phyloP scores from a whole-genome alignment of 192 early-diverging fungal species.

The Backusella morwellensis region DNA sequence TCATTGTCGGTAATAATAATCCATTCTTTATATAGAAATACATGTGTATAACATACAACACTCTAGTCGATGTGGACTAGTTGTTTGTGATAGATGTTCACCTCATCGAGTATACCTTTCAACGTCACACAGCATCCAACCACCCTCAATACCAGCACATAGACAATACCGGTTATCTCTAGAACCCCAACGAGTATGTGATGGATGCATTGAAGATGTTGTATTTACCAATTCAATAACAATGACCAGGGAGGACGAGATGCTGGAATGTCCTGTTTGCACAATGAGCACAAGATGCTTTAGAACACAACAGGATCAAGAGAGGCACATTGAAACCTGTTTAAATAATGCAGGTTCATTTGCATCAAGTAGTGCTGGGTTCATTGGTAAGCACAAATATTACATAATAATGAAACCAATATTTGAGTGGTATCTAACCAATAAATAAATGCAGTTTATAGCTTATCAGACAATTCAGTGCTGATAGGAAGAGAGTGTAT shows the following conservation, averaged over 20 bases:
- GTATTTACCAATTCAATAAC: conserved; percentile 1
- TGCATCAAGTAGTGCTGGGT: conserved; percentile 18
- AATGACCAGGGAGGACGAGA: conserved; percentile 24
- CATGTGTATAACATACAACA: not conserved
- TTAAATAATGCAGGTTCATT: conserved; percentile 31
- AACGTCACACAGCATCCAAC: conserved; percentile 7
- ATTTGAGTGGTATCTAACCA: not conserved
- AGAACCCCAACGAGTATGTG: conserved; percentile 25
- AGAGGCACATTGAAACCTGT: conserved; percentile 64
- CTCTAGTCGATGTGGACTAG: conserved; percentile 13
- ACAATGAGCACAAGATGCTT: conserved; percentile 43
- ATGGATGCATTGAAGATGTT: conserved; percentile 13
- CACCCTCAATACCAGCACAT: not conserved
- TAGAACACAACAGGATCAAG: conserved; percentile 46
- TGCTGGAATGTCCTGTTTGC: conserved; percentile 79
- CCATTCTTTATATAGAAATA: not conserved
- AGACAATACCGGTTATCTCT: not conserved
- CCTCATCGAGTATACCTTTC: conserved; percentile 19
- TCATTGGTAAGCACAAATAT: conserved; percentile 27
- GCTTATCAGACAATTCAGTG: conserved; percentile 54
- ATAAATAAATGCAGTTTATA: conserved; percentile 43
- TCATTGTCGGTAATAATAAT: conserved; percentile 16
- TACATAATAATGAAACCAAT: not conserved
- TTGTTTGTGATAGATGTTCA: conserved; percentile 27
- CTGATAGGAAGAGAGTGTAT: conserved; percentile 79